These are phyloP conservation scores for Leccinum barrowsii DNA, from an alignment of 768 basidiomycete genomes.

Conservation along the genomic window DNA sequence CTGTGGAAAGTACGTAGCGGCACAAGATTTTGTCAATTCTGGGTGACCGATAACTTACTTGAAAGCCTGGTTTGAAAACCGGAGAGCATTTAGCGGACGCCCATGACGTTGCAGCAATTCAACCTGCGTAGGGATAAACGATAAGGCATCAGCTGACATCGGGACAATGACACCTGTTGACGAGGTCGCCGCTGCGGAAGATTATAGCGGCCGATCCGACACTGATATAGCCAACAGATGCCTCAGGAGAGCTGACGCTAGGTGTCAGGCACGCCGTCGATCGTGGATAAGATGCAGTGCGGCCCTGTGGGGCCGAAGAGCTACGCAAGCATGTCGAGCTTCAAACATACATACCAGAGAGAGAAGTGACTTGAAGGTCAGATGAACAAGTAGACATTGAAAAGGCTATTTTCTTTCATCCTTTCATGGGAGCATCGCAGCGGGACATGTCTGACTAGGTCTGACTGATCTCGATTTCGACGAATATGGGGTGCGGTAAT, in stretches of 20 bases:
- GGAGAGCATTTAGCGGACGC: constrained; percentile 10
- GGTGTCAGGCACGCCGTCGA: constrained; percentile 1
- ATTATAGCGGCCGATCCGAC: constrained; percentile 1
- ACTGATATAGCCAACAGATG: not conserved
- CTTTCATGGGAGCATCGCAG: not conserved
- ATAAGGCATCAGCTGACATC: constrained; percentile 1
- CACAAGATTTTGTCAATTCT: not conserved
- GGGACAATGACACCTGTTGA: not conserved
- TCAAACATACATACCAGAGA: not conserved
- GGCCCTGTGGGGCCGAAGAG: not conserved
- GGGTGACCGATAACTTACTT: constrained; percentile 14
- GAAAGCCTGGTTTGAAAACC: constrained; percentile 20
- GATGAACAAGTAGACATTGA: not conserved
- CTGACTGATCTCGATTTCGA: constrained; percentile 4
- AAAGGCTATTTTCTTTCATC: not conserved
- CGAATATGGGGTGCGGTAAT: not conserved
- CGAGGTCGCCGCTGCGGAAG: not conserved
- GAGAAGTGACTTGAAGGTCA: not conserved
- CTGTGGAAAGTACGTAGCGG: not conserved
- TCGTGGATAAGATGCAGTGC: constrained; percentile 2
- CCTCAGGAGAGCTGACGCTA: not conserved
- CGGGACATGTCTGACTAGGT: not conserved
- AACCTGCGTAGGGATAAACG: not conserved
- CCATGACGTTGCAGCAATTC: not conserved
- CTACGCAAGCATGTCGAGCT: not conserved